Conservation (phyloP, 192 early-diverging fungal genomes). For the Pilobolus umbonatus region DNA sequence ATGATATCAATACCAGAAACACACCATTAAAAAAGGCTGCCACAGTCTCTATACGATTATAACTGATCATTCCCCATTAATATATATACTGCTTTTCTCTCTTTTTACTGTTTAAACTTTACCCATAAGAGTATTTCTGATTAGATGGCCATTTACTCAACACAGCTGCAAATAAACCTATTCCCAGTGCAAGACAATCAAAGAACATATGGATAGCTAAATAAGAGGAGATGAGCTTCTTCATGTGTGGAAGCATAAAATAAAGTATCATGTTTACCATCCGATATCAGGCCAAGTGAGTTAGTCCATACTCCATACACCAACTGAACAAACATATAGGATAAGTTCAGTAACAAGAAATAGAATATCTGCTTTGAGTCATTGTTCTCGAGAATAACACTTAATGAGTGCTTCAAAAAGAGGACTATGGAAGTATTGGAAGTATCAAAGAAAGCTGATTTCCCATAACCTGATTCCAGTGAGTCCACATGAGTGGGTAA, state of each 20-base stretch:
- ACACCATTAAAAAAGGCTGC: slow-evolving; percentile 95
- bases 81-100: neutral
- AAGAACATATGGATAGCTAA: slow-evolving; percentile 97
- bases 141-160: slow-evolving; percentile 89
- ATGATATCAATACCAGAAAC: slow-evolving; percentile 84
- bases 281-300: slow-evolving; percentile 87
- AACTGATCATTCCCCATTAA: slow-evolving; percentile 51
- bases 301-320: slow-evolving; percentile 76
- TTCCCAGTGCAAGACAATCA: slow-evolving; percentile 87
- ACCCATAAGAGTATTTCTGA: slow-evolving; percentile 72
- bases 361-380: slow-evolving; percentile 91
- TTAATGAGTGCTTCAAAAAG: slow-evolving; percentile 31
- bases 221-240: neutral
- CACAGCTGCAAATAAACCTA: slow-evolving; percentile 83
- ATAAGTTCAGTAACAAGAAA: slow-evolving; percentile 88
- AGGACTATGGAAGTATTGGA: slow-evolving; percentile 9
- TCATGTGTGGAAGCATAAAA: neutral
- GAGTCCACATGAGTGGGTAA: slow-evolving; percentile 31
- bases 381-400: slow-evolving; percentile 56
- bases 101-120: slow-evolving; percentile 6
- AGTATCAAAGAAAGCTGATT: slow-evolving; percentile 5
- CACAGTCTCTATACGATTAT: slow-evolving; percentile 85
- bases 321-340: slow-evolving; percentile 90
- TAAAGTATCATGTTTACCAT: slow-evolving; percentile 46
- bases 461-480: slow-evolving; percentile 28